Evolutionary conservation across 1,139 yeast genomes (phyloP).

Genomic region (Petasospora fabianii): DNA sequence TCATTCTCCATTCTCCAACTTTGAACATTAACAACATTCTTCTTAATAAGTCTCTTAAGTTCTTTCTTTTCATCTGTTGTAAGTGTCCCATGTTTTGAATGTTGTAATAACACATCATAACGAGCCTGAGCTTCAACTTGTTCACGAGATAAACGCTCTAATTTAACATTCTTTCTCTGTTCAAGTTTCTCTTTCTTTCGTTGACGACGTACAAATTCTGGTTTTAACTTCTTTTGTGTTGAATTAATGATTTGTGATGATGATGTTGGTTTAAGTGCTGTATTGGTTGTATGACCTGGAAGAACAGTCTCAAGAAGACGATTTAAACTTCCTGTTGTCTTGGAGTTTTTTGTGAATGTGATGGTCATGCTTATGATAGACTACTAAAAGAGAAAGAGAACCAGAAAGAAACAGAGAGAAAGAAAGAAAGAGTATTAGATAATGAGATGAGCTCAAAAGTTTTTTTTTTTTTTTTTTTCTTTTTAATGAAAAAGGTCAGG

Average conservation of each 20-base stretch:
- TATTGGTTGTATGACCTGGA: constrained; percentile 32
- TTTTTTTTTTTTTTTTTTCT: too few relatives aligned
- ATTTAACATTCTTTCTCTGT: constrained; percentile 38
- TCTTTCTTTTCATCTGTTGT: constrained; percentile 46
- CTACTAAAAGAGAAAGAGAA: too few relatives aligned
- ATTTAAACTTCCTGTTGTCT: constrained; percentile 33
- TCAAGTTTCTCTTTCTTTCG: constrained; percentile 38
- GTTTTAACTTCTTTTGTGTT: constrained; percentile 29
- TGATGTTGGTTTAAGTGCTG: constrained; percentile 15
- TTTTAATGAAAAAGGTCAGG: too few relatives aligned
- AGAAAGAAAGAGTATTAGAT: too few relatives aligned
- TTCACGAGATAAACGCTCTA: constrained; percentile 35
- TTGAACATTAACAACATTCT: constrained; percentile 45
- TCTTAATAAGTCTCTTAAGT: constrained; percentile 45
- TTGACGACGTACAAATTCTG: constrained; percentile 34
- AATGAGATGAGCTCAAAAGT: not conserved
- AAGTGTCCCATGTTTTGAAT: constrained; percentile 35
- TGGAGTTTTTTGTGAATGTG: constrained; percentile 13
- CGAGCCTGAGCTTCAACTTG: constrained; percentile 49
- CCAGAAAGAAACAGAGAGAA: too few relatives aligned
- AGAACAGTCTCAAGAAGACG: constrained; percentile 40
- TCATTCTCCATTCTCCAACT: constrained; percentile 45
- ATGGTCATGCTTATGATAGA: too few relatives aligned
- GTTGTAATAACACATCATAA: constrained; percentile 46
- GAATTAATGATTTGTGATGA: constrained; percentile 38